Evolutionary conservation across 768 basidiomycete species (phyloP).

Genomic region (Trametes maxima): DNA sequence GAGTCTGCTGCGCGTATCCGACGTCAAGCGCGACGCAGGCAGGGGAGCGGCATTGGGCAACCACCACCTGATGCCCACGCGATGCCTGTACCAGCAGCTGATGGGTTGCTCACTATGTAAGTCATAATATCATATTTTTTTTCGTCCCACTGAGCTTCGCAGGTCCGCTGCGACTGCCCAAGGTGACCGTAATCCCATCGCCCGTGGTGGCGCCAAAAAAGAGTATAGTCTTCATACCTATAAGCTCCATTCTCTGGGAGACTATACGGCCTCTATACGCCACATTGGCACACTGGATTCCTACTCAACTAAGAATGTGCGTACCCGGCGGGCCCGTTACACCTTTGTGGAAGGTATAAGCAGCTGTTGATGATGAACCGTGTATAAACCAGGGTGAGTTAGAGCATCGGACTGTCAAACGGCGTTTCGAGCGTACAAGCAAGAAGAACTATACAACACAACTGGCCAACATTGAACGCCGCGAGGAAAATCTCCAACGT

Average conservation of each 20-base stretch:
- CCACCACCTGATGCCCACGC: too few relatives aligned
- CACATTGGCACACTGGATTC: slow-evolving; percentile 28
- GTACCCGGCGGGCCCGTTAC: background rate
- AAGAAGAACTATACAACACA: background rate
- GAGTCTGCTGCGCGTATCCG: slow-evolving; percentile 33
- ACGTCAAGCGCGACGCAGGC: slow-evolving; percentile 13
- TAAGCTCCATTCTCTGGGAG: slow-evolving; percentile 32
- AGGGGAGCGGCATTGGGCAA: too few relatives aligned
- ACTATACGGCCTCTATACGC: slow-evolving; percentile 20
- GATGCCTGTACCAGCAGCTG: too few relatives aligned
- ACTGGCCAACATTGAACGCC: background rate
- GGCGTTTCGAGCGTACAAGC: background rate
- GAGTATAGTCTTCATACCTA: slow-evolving; percentile 28
- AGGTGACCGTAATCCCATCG: background rate
- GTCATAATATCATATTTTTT: too few relatives aligned
- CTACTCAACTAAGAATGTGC: slow-evolving; percentile 30
- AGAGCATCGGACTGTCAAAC: background rate
- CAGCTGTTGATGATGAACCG: too few relatives aligned
- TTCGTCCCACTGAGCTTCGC: too few relatives aligned
- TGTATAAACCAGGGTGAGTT: background rate
- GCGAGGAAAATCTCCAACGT: background rate
- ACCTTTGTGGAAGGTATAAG: too few relatives aligned
- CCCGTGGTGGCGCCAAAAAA: background rate
- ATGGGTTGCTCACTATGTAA: too few relatives aligned
- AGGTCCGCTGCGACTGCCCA: too few relatives aligned